A percentile compares a stretch with the other conserved stretches of the same genome.
These are phyloP conservation scores for Tetrahymena borealis DNA, from an alignment of 73 alveolate genomes.

Conservation along the genomic window DNA sequence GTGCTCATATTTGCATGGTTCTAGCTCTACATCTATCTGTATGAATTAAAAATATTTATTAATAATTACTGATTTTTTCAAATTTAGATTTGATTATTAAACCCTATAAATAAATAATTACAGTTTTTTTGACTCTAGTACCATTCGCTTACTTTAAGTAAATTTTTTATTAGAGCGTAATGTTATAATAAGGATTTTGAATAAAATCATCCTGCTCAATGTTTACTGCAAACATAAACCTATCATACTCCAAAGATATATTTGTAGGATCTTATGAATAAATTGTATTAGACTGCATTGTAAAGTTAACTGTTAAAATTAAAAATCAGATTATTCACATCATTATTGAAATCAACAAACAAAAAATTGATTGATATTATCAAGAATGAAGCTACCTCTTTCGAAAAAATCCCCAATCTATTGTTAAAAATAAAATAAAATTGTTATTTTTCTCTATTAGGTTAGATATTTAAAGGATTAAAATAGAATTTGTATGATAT, in stretches of 20 bases:
- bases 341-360: too few relatives aligned
- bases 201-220: constrained; percentile 23
- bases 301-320: neutral
- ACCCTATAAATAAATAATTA: too few relatives aligned
- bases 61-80: too few relatives aligned
- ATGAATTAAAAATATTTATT: neutral
- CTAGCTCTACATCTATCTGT: constrained; percentile 6
- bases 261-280: neutral
- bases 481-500: neutral
- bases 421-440: neutral
- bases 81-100: too few relatives aligned
- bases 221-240: constrained; percentile 30
- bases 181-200: constrained; percentile 23
- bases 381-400: neutral
- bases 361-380: neutral
- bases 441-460: too few relatives aligned
- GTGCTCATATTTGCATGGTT: constrained; percentile 24
- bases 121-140: neutral
- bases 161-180: constrained; percentile 16
- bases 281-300: neutral
- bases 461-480: too few relatives aligned
- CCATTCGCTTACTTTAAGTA: constrained; percentile 12
- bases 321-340: neutral
- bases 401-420: neutral
- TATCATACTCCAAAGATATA: neutral